Base-by-base conservation (phyloP, 176 grass and related monocot species). In the Ananas comosus region DNA sequence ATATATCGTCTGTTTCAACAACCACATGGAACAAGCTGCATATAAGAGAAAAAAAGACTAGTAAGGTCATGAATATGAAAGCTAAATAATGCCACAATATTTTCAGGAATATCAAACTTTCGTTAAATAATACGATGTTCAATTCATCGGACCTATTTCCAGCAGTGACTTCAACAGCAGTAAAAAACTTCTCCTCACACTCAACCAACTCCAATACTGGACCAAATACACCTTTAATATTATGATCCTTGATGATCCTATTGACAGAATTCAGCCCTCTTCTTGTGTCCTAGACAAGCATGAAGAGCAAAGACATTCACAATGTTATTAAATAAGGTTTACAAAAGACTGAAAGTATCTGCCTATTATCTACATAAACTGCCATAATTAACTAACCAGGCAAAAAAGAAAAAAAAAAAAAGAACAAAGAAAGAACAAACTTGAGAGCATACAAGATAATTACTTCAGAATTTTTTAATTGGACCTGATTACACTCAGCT, bases 151-250 rank as follows among this genome's bases (percentile, higher is more conserved):
- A 97, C 93, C 82, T 97, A 81, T 90, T 97, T 71, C 68, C 93
- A 78, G 89, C 93, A 67, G 93, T 97, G 77, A 97, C 89, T 80
- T 97, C 93, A 81, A 97, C 93, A 81, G 93, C 86, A 72, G 93
- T 97, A 71, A 97, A 97, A 73, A 97, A 97, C 50, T 97, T 92
- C 81, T 89, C 86, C 53, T 97, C 89, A 6, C 89, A 90, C 68
- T 97, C 93, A 83, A 97, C 76, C 74, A 97, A 79, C 77, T 97
- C 93, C 68, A 97, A 52, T 71, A 97, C 80, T 74, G 93, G 93
- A 80, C 93, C 93, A 87, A 85, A 90, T 66, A 97, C 93, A 50
- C 93, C 93, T 65, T 65, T 19, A 76, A 97, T 92, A 51, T 74
- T 80, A 72, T 92, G 81, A 71, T 89, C 87, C 70, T 54, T 88